These are phyloP conservation scores for Starmerella roubikii DNA, from an alignment of 805 yeast genomes.

Conservation along the genomic window DNA sequence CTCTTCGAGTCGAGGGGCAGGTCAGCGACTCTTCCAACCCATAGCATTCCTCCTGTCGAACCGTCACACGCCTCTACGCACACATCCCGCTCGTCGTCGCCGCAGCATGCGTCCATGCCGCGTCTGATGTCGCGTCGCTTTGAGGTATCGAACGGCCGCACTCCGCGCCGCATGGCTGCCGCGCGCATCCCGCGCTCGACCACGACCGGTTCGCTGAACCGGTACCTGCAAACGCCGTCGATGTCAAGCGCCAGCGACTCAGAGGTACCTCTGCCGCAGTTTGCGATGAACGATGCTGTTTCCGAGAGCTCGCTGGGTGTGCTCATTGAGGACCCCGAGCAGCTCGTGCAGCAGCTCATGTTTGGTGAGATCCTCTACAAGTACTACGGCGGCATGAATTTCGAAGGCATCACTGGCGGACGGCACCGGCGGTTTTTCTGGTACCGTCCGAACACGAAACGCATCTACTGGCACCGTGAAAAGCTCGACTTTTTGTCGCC, in stretches of 20 bases:
- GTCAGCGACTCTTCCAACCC: no score
- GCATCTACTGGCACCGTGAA: constrained; percentile 75
- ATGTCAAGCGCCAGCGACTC: constrained; percentile 1
- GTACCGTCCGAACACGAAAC: constrained; percentile 88
- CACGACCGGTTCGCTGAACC: background rate
- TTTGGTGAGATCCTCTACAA: constrained; percentile 85
- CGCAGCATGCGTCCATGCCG: no score
- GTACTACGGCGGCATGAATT: constrained; percentile 64
- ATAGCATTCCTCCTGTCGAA: no score
- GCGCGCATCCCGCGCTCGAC: background rate
- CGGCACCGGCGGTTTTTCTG: constrained; percentile 90
- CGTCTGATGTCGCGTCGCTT: constrained; percentile 1
- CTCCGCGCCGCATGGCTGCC: background rate
- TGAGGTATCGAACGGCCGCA: constrained; percentile 1
- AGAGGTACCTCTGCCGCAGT: constrained; percentile 2
- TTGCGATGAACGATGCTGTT: background rate
- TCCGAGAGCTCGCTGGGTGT: constrained; percentile 8
- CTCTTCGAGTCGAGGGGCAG: no score
- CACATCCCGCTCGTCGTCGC: no score
- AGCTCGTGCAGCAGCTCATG: constrained; percentile 76
- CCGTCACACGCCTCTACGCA: no score
- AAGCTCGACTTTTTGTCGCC: constrained; percentile 68
- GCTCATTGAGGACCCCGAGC: constrained; percentile 30
- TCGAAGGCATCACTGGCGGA: constrained; percentile 49
- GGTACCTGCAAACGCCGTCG: background rate